These are phyloP conservation scores for Leccinum longicurvipes DNA, from an alignment of 768 basidiomycete species.

Conservation along the genomic window DNA sequence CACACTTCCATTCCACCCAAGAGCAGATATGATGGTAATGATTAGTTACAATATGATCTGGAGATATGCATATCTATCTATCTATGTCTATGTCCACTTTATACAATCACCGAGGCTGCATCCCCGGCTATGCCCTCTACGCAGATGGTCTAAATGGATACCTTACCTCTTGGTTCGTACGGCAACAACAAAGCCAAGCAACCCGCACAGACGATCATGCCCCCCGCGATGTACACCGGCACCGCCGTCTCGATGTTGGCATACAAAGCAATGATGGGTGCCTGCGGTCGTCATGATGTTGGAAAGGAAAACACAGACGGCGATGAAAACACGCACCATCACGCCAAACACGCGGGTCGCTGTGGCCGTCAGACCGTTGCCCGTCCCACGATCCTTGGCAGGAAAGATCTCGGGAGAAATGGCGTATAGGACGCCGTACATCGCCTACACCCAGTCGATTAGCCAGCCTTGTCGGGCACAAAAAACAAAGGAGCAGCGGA, in stretches of 20 bases:
- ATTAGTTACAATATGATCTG: background rate
- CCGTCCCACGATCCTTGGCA: conserved; percentile 70
- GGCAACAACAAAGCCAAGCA: conserved; percentile 60
- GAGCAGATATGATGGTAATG: background rate
- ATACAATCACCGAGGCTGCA: background rate
- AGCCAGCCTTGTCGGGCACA: background rate
- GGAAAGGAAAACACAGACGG: too few relatives aligned
- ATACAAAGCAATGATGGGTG: conserved; percentile 69
- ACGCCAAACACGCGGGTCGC: conserved; percentile 66
- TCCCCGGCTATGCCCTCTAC: background rate
- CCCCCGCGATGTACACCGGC: conserved; percentile 72
- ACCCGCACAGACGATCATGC: conserved; percentile 59
- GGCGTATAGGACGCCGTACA: conserved; percentile 78
- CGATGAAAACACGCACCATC: conserved; percentile 39
- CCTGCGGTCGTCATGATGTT: too few relatives aligned
- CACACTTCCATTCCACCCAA: background rate
- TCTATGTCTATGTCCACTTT: background rate
- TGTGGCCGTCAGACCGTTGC: conserved; percentile 60
- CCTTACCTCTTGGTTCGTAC: conserved; percentile 73
- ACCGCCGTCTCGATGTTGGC: conserved; percentile 60
- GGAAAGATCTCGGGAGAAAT: conserved; percentile 70
- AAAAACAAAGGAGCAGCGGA: background rate
- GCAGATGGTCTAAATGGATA: conserved; percentile 48
- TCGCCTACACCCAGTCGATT: conserved; percentile 45
- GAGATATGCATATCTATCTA: background rate